These are phyloP conservation scores for Solanum acaule DNA, from an alignment of 257 asterid species.

Conservation along the genomic window DNA sequence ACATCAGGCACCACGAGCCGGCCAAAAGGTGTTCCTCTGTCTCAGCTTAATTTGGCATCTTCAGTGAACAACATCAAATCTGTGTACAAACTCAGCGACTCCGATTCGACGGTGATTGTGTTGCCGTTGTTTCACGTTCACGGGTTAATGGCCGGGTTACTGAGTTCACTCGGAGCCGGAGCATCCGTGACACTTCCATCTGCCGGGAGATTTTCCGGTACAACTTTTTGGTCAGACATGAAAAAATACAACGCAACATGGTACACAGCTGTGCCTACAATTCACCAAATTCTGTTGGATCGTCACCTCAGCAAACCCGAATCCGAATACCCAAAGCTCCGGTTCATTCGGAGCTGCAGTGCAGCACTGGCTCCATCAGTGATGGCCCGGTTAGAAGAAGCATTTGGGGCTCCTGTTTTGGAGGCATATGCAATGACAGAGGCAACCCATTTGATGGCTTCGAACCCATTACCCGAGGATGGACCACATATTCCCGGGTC, in stretches of 20 bases:
- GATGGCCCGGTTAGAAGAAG: slow-evolving; percentile 73
- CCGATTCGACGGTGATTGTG: slow-evolving; percentile 86
- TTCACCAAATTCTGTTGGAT: slow-evolving; percentile 84
- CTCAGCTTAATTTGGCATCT: slow-evolving; percentile 71
- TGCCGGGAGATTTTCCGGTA: slow-evolving; percentile 89
- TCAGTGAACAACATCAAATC: slow-evolving; percentile 65
- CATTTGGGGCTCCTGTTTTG: slow-evolving; percentile 73
- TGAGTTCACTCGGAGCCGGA: slow-evolving; percentile 86
- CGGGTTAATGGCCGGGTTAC: slow-evolving; percentile 72
- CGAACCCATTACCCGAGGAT: slow-evolving; percentile 73
- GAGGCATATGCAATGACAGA: slow-evolving; percentile 98
- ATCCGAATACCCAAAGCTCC: slow-evolving; percentile 63
- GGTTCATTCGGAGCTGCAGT: slow-evolving; percentile 95
- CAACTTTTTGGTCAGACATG: slow-evolving; percentile 95
- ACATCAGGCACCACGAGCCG: slow-evolving; percentile 99
- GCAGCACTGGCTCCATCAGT: slow-evolving; percentile 90
- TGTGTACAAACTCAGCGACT: slow-evolving; percentile 57
- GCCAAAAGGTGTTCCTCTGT: slow-evolving; percentile 91
- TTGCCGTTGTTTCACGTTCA: slow-evolving; percentile 93
- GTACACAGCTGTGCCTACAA: slow-evolving; percentile 98
- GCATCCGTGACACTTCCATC: slow-evolving; percentile 86
- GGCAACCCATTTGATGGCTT: slow-evolving; percentile 82
- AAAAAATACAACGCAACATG: slow-evolving; percentile 64
- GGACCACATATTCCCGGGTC: slow-evolving; percentile 81
- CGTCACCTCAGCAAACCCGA: slow-evolving; percentile 69